Evolutionary conservation across 495 filamentous ascomycete genomes (phyloP).

Genomic region (Acidomyces sp.): DNA sequence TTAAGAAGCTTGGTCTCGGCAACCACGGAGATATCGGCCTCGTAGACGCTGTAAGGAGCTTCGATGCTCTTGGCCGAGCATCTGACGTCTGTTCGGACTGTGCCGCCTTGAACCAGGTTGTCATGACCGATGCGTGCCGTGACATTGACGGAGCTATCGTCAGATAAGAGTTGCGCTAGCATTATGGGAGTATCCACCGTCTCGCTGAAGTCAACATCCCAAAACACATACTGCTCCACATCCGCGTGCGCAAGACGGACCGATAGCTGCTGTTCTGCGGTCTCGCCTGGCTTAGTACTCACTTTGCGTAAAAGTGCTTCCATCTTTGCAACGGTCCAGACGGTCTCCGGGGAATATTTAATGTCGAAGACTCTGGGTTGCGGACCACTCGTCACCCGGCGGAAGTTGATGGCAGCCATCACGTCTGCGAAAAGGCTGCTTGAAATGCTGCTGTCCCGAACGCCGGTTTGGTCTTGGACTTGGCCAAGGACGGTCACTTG

Average conservation of each 20-base stretch:
- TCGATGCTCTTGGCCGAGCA: slow-evolving; percentile 70
- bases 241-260: slow-evolving; percentile 28
- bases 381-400: slow-evolving; percentile 40
- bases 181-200: slow-evolving; percentile 49
- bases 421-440: slow-evolving; percentile 85
- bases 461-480: slow-evolving; percentile 41
- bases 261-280: slow-evolving; percentile 36
- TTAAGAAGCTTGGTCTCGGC: slow-evolving; percentile 66
- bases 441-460: slow-evolving; percentile 54
- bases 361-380: slow-evolving; percentile 57
- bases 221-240: slow-evolving; percentile 80
- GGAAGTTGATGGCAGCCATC: slow-evolving; percentile 65
- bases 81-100: slow-evolving; percentile 71
- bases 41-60: slow-evolving; percentile 63
- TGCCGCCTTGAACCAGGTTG: slow-evolving; percentile 77
- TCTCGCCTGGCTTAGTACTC: slow-evolving; percentile 31
- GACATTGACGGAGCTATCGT: slow-evolving; percentile 63
- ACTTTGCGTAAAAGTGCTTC: slow-evolving; percentile 46
- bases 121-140: slow-evolving; percentile 63
- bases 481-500: slow-evolving; percentile 58
- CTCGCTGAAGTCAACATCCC: slow-evolving; percentile 70
- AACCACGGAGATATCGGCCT: slow-evolving; percentile 66
- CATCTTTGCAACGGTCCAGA: slow-evolving; percentile 69
- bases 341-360: slow-evolving; percentile 73
- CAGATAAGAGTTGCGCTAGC: slow-evolving; percentile 59